Evolutionary conservation across 2,329 filamentous ascomycete species (phyloP).

Genomic region (Torrubiellomyces zombiae): DNA sequence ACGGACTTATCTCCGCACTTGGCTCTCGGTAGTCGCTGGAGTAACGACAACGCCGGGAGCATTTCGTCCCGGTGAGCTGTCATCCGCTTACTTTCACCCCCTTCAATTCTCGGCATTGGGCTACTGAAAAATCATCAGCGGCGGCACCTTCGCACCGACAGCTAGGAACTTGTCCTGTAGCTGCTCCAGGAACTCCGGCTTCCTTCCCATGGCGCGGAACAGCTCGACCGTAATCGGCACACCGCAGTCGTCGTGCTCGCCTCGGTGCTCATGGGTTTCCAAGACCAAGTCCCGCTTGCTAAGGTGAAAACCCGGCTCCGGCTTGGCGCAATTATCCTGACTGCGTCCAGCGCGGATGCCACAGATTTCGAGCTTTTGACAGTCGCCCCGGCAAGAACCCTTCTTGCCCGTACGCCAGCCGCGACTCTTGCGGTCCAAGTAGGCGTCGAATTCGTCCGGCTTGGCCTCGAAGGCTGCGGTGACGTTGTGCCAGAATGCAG

Average conservation of each 20-base stretch:
- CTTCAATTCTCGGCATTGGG: no score
- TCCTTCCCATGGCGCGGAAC: conserved; percentile 8
- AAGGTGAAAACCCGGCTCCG: conserved; percentile 15
- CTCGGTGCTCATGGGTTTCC: conserved; percentile 2
- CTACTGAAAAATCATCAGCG: neutral
- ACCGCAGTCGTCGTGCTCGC: conserved; percentile 12
- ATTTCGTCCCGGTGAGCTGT: no score
- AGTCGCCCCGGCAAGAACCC: conserved; percentile 20
- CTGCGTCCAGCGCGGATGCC: conserved; percentile 30
- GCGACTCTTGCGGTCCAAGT: conserved; percentile 27
- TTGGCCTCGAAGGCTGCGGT: conserved; percentile 28
- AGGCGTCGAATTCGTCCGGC: conserved; percentile 25
- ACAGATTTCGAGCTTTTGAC: conserved; percentile 29
- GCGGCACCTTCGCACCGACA: neutral
- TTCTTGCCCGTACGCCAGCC: conserved; percentile 19
- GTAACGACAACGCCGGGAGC: no score
- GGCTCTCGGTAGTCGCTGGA: no score
- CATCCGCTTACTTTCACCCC: no score
- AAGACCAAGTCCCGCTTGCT: conserved; percentile 13
- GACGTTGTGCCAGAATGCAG: conserved; percentile 41
- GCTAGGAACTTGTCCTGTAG: conserved; percentile 7
- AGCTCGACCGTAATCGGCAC: conserved; percentile 10
- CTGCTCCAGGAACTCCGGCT: conserved; percentile 9
- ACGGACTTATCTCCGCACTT: conserved; percentile 17
- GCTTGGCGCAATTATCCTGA: conserved; percentile 30